Evolutionary conservation across 2,329 filamentous ascomycete species (phyloP), one percentile per base, ranked within the genome.

Genomic region (Parasarocladium wereldwijsianum): DNA sequence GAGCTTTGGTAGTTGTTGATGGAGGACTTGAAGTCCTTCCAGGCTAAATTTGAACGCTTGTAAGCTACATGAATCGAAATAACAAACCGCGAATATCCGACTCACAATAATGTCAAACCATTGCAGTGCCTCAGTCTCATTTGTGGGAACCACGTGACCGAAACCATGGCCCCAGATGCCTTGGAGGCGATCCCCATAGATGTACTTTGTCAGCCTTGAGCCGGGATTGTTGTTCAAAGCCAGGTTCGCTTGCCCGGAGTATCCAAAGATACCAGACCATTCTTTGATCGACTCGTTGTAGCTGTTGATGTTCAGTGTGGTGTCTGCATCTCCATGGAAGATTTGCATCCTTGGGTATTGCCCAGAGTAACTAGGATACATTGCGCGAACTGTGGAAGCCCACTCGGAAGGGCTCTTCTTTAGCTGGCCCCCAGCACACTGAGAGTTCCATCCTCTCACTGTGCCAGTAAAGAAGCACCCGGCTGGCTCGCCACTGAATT

Each of bases 231-330:
- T 47, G 19, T 40, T 32, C 10, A 40, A 28, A 20, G 42, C 40
- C 29, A 36, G 37, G 6, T 43, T 45, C 6, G 51, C 34, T n/a
- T 41, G 39, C 26, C 44, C 35, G 17, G 35, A 41, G 16, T 50
- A 47, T 7, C 61, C 62, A 31, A 64, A 58, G 2, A 70, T 56
- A 12, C 54, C 58, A 0, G 61, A 56, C 64, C 64, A 69, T 49
- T 68, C 54, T 53, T 70, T 68, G 42, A 67, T 60, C 30, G 61
- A 61, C 51, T 74, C 69, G 22, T 63, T 43, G 44, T 66, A 70
- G 47, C 72, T 72, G 39, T 58, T 55, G 11, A 60, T 60, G 29
- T 54, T 51, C 8, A 73, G 51, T 1, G 58, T 67, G 8, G 45
- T 46, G 42, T 73, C 68, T 3, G 44, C 46, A 21, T 57, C 60